Base-by-base conservation (phyloP, 306 rosid species). In the Lathyrus aphaca region DNA sequence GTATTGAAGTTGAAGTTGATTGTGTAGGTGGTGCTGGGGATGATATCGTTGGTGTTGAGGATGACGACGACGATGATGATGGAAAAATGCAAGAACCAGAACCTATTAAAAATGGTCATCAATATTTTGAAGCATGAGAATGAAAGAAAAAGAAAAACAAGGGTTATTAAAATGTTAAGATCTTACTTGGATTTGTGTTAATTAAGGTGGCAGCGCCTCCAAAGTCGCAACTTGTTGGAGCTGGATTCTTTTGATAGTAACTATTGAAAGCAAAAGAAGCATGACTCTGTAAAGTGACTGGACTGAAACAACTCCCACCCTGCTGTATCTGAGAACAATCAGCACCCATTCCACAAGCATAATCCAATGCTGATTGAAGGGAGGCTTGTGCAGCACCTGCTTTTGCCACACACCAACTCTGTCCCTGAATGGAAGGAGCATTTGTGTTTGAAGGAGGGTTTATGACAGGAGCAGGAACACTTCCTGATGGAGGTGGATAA, bases 201-300 rank as follows among this genome's bases (percentile, higher is more conserved):
- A 88, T 90, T 46, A 86, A 19, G 57, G 86, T 60, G 49, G 97
- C 97, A 67, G 81, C 12, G n/a, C 97, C 97, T 75, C 96, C 95
- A 72, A 95, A 95, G 69, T 95, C 92, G 56, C 99, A 95, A 81
- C 97, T 87, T 30, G 96, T 87, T 35, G 96, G 77, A 1, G 77
- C 75, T 19, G 96, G 99, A 79, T 89, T 81, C 85, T 89, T 95
- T 61, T 95, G 96, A 59, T 85, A 95, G 80, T 95, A 95, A 86
- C 87, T 87, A 49, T 95, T 95, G 88, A 95, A 95, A 16, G 97
- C 99, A 76, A 56, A 86, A 35, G 97, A 95, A 75, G 99, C 97
- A 74, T 95, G 99, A 76, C 79, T 89, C 80, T 91, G 88, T 61
- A 95, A 77, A 68, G 88, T 69, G 67, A 66, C 82, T 10, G 99